Conservation (phyloP, 257 asterid genomes). For the Eucommia ulmoides region DNA sequence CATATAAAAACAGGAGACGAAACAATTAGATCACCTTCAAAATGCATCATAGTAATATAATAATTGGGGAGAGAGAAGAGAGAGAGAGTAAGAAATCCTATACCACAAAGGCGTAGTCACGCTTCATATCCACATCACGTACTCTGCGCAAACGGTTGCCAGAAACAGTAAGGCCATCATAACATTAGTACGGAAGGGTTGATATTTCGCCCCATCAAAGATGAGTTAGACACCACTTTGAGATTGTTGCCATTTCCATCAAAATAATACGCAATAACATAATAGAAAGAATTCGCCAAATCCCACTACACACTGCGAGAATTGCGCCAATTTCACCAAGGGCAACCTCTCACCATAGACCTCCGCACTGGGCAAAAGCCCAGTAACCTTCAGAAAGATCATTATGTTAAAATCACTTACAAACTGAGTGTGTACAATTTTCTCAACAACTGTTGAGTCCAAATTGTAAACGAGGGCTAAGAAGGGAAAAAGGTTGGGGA, state of each 20-base stretch:
- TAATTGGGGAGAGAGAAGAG: neutral
- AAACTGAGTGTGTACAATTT: conserved; percentile 26
- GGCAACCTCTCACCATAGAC: conserved; percentile 60
- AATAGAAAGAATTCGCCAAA: conserved; percentile 47
- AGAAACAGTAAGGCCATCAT: conserved; percentile 60
- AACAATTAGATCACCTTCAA: too few relatives aligned
- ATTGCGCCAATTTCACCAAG: conserved; percentile 43
- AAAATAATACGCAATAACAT: conserved; percentile 42
- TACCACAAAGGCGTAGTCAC: conserved; percentile 63
- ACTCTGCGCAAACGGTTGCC: conserved; percentile 70
- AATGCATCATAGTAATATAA: neutral
- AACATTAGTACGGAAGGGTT: conserved; percentile 46
- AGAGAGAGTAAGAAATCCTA: conserved; percentile 3
- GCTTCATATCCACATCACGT: conserved; percentile 72
- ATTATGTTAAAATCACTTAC: conserved; percentile 32
- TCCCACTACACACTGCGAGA: conserved; percentile 36
- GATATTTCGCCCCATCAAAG: conserved; percentile 55
- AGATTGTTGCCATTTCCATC: conserved; percentile 49
- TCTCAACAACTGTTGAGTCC: conserved; percentile 21
- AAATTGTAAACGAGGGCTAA: conserved; percentile 14
- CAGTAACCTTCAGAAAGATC: conserved; percentile 54
- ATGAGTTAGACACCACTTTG: conserved; percentile 55
- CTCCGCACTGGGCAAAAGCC: conserved; percentile 50
- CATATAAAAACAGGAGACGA: too few relatives aligned
- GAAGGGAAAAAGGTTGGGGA: conserved; percentile 3